Conservation (phyloP, 2,329 filamentous ascomycete genomes). For the Aureobasidium sp. region DNA sequence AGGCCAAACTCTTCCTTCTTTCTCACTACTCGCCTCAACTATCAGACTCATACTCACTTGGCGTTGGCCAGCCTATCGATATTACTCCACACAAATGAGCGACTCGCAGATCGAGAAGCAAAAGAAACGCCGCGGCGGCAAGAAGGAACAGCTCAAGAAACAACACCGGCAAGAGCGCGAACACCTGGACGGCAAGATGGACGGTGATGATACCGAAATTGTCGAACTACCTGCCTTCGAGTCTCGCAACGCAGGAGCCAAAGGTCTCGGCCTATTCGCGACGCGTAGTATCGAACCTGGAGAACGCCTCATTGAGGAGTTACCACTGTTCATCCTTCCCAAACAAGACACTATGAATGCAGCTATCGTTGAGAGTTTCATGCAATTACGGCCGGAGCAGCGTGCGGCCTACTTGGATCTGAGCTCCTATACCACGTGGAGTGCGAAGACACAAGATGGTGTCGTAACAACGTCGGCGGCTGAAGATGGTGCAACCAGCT, state of each 20-base stretch:
- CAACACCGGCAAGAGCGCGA: not conserved
- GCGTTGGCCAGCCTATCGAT: not conserved
- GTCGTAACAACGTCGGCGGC: not conserved
- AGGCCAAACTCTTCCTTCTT: not conserved
- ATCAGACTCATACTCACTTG: not conserved
- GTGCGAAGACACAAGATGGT: not conserved
- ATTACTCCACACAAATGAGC: not conserved
- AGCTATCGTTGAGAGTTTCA: not conserved
- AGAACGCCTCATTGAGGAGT: slow-evolving; percentile 23
- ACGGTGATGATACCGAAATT: not conserved
- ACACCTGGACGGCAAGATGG: not conserved
- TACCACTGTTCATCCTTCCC: slow-evolving; percentile 17
- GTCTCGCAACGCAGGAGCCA: slow-evolving; percentile 8
- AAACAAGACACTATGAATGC: not conserved
- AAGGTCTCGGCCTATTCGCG: slow-evolving; percentile 24
- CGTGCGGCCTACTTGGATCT: not conserved
- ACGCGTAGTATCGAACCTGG: slow-evolving; percentile 20
- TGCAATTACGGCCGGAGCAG: not conserved
- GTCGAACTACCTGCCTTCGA: not conserved
- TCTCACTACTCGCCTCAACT: not conserved
- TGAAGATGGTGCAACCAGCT: not conserved
- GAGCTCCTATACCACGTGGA: not conserved
- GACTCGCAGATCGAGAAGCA: not conserved
- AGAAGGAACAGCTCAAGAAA: slow-evolving; percentile 7
- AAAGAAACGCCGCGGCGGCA: slow-evolving; percentile 6